Evolutionary conservation across 129 eudicot genomes (phyloP).

Genomic region (Helianthus tuberosus): DNA sequence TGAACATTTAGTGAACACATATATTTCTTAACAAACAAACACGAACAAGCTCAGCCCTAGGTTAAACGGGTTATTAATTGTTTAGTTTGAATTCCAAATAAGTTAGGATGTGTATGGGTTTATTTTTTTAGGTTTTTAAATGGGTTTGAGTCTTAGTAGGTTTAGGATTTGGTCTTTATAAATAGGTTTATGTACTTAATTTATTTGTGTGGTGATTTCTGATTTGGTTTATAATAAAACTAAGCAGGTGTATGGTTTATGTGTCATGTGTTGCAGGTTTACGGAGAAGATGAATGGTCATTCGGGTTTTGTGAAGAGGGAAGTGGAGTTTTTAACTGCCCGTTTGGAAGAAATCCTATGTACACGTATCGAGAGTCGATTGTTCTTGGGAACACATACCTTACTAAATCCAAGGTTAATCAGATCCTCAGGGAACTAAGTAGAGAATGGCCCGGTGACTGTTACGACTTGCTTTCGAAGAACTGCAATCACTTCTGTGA

Average conservation of each 20-base stretch:
- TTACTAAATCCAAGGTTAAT: conserved; percentile 54
- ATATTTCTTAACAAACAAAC: too few species aligned
- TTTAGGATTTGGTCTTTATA: too few species aligned
- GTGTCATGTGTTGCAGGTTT: conserved; percentile 49
- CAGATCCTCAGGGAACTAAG: conserved; percentile 89
- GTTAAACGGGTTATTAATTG: too few species aligned
- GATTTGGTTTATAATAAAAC: neutral
- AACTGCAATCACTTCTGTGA: conserved; percentile 98
- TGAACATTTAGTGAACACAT: too few species aligned
- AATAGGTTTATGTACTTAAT: too few species aligned
- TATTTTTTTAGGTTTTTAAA: too few species aligned
- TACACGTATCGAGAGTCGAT: conserved; percentile 88
- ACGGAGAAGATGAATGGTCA: conserved; percentile 95
- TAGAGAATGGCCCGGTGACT: conserved; percentile 92
- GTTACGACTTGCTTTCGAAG: conserved; percentile 81
- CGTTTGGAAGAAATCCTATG: conserved; percentile 84
- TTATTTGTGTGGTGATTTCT: too few species aligned
- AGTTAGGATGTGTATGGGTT: too few species aligned
- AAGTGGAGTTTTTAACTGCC: conserved; percentile 93
- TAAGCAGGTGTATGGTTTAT: conserved; percentile 13
- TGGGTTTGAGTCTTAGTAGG: too few species aligned
- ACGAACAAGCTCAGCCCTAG: too few species aligned
- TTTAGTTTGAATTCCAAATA: too few species aligned
- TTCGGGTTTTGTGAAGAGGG: conserved; percentile 93
- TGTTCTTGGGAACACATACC: conserved; percentile 75